These are phyloP conservation scores for Fusarium chlamydosporum DNA, from an alignment of 2,329 filamentous ascomycete species.

Conservation along the genomic window DNA sequence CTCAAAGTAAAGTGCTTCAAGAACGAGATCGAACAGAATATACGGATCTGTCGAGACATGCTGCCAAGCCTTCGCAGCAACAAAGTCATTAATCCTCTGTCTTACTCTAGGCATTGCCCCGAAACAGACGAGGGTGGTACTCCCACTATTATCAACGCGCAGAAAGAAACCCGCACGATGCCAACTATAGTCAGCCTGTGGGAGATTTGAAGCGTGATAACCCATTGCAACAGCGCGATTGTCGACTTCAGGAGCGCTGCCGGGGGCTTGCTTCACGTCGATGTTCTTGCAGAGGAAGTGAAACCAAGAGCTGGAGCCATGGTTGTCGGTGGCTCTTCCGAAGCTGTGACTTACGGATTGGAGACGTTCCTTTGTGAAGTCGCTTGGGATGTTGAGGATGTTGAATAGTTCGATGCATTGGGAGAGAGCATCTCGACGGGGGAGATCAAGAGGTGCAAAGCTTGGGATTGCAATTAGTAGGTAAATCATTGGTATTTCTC, in stretches of 20 bases:
- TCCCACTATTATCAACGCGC: conserved; percentile 36
- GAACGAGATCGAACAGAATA: conserved; percentile 51
- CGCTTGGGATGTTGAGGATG: conserved; percentile 51
- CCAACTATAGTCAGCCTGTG: conserved; percentile 52
- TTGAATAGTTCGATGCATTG: conserved; percentile 51
- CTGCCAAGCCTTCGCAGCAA: conserved; percentile 46
- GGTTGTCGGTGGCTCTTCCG: conserved; percentile 44
- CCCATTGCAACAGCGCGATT: conserved; percentile 47
- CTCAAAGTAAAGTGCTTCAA: conserved; percentile 51
- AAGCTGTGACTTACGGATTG: conserved; percentile 55
- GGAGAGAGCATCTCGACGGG: conserved; percentile 43
- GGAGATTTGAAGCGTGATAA: conserved; percentile 45
- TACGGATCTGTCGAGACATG: conserved; percentile 47
- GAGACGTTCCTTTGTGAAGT: conserved; percentile 53
- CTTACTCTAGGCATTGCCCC: conserved; percentile 44
- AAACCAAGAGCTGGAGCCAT: conserved; percentile 54
- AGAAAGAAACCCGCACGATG: conserved; percentile 51
- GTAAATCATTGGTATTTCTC: rapidly evolving
- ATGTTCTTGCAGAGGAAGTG: conserved; percentile 56
- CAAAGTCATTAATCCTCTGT: conserved; percentile 45
- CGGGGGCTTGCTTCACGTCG: conserved; percentile 40
- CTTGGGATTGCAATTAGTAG: conserved; percentile 31
- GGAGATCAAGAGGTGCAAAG: conserved; percentile 52
- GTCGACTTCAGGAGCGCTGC: conserved; percentile 45
- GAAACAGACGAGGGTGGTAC: conserved; percentile 48